These are phyloP conservation scores for Paulinella micropora DNA, from an alignment of 78 protist species.

Conservation along the genomic window DNA sequence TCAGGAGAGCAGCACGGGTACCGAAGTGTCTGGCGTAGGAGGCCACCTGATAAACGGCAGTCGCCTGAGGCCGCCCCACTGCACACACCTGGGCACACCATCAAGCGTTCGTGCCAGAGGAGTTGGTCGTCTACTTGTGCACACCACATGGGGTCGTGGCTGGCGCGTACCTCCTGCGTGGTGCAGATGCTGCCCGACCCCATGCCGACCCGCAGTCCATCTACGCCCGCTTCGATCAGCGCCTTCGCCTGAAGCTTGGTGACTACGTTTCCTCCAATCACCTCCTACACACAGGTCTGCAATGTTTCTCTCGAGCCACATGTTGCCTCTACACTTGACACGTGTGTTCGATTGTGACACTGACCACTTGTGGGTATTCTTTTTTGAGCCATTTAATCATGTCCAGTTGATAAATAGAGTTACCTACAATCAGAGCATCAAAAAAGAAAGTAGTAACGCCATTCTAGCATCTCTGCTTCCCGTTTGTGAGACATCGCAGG, in stretches of 20 bases:
- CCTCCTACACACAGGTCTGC: not conserved
- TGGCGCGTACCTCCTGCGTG: constrained; percentile 78
- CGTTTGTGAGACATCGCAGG: constrained; percentile 21
- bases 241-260: constrained; percentile 53
- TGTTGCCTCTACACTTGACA: not conserved
- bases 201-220: constrained; percentile 82
- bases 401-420: constrained; percentile 42
- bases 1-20: not conserved
- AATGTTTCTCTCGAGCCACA: too few relatives aligned
- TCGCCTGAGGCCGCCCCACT: constrained; percentile 56
- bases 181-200: constrained; percentile 89
- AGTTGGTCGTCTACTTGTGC: too few relatives aligned
- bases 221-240: constrained; percentile 73
- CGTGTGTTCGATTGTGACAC: too few relatives aligned
- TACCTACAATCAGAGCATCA: too few relatives aligned
- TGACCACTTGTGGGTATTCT: constrained; percentile 12
- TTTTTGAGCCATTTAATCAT: constrained; percentile 39
- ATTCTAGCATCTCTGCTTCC: too few relatives aligned
- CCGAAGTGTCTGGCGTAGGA: constrained; percentile 17
- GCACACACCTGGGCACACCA: too few relatives aligned
- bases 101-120: too few relatives aligned
- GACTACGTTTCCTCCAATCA: constrained; percentile 76
- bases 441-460: too few relatives aligned
- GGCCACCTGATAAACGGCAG: constrained; percentile 64
- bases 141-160: too few relatives aligned